These are phyloP conservation scores for Nigrograna mackinnonii DNA, from an alignment of 2,329 filamentous ascomycete genomes.

Conservation along the genomic window DNA sequence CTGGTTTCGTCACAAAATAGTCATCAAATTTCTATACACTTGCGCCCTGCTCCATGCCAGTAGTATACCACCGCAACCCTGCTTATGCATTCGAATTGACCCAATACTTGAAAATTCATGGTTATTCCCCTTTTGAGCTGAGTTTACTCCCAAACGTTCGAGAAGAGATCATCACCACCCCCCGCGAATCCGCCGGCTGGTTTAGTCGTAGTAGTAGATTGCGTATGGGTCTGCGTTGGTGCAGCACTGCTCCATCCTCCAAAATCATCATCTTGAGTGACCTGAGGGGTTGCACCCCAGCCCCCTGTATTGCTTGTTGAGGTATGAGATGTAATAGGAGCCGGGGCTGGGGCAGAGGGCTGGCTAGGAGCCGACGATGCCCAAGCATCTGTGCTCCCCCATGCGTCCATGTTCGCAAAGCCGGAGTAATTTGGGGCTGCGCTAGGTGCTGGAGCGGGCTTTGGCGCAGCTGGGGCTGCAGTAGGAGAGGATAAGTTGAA, in stretches of 20 bases:
- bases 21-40: no score
- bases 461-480: slow-evolving; percentile 39
- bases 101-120: no score
- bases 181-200: slow-evolving; percentile 60
- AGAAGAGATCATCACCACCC: slow-evolving; percentile 80
- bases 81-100: no score
- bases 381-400: slow-evolving; percentile 86
- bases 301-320: slow-evolving; percentile 54
- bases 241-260: slow-evolving; percentile 86
- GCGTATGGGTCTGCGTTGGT: slow-evolving; percentile 52
- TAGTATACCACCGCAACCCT: no score
- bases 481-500: slow-evolving; percentile 75
- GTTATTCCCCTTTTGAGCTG: neutral
- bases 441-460: slow-evolving; percentile 31
- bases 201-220: slow-evolving; percentile 33
- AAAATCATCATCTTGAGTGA: slow-evolving; percentile 91
- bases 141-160: slow-evolving; percentile 88
- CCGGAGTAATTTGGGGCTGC: slow-evolving; percentile 43
- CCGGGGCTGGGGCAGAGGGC: slow-evolving; percentile 43
- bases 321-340: slow-evolving; percentile 42
- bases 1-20: no score
- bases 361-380: slow-evolving; percentile 63
- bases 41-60: no score
- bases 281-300: slow-evolving; percentile 67
- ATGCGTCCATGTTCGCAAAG: slow-evolving; percentile 69